These are phyloP conservation scores for Quercus ilex DNA, from an alignment of 306 rosid species.

Conservation along the genomic window DNA sequence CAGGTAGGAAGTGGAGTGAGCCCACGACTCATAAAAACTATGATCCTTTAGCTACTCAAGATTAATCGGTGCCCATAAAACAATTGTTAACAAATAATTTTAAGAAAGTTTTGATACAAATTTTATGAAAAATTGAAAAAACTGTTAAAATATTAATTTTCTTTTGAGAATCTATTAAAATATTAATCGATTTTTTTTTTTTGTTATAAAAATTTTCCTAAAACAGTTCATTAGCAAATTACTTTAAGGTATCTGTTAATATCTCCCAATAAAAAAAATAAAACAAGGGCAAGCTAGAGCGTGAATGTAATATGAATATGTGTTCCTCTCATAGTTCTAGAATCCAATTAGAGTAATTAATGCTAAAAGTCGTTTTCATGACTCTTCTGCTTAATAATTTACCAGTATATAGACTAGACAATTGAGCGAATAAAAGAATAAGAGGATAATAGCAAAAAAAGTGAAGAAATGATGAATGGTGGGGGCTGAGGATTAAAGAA, in stretches of 20 bases:
- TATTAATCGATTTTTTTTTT: too few relatives aligned
- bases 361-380: constrained; percentile 14
- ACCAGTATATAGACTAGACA: not conserved
- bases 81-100: too few relatives aligned
- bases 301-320: too few relatives aligned
- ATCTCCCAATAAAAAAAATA: not conserved
- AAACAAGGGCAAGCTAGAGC: too few relatives aligned
- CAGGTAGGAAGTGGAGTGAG: not conserved
- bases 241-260: too few relatives aligned
- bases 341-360: not conserved
- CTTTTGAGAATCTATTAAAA: too few relatives aligned
- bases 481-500: constrained; percentile 38
- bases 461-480: constrained; percentile 34
- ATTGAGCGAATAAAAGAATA: not conserved
- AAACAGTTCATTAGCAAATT: too few relatives aligned
- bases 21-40: not conserved
- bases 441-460: constrained; percentile 10
- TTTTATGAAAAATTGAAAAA: too few relatives aligned
- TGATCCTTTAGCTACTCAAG: not conserved
- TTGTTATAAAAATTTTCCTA: too few relatives aligned
- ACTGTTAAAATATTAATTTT: too few relatives aligned
- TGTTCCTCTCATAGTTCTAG: not conserved
- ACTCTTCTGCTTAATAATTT: not conserved
- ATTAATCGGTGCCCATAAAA: not conserved
- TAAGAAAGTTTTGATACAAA: too few relatives aligned